A percentile compares a stretch with the other conserved stretches of the same genome.
Conservation (phyloP, 768 basidiomycete genomes). For the Boletus barrowsii region DNA sequence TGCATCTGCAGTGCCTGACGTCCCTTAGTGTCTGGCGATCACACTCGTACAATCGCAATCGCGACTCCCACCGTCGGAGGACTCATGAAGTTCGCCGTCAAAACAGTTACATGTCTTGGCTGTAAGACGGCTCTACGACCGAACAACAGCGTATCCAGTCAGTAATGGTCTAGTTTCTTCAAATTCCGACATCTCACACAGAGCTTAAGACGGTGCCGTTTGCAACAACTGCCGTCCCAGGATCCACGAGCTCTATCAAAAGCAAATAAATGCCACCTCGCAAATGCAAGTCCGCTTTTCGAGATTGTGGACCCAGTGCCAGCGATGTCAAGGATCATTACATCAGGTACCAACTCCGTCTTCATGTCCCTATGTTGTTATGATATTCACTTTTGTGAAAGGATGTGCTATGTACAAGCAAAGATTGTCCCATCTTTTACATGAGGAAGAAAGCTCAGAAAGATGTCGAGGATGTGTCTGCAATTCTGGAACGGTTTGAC, state of each 20-base stretch:
- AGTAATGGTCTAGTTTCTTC: constrained; percentile 18
- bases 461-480: constrained; percentile 85
- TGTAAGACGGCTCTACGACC: constrained; percentile 86
- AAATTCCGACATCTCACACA: constrained; percentile 3
- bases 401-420: constrained; percentile 96
- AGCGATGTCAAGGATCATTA: constrained; percentile 96
- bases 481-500: constrained; percentile 82
- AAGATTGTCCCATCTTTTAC: constrained; percentile 98
- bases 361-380: not conserved
- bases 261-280: constrained; percentile 74
- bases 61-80: constrained; percentile 96
- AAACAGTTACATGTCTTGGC: constrained; percentile 90
- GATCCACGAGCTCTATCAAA: constrained; percentile 89
- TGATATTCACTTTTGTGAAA: constrained; percentile 28
- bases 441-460: constrained; percentile 98
- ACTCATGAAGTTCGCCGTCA: constrained; percentile 98
- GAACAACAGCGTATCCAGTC: constrained; percentile 73
- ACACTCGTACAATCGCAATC: constrained; percentile 93
- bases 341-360: constrained; percentile 62
- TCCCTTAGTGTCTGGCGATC: constrained; percentile 83
- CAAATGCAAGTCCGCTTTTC: constrained; percentile 88
- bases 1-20: constrained; percentile 1
- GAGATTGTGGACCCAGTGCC: constrained; percentile 97
- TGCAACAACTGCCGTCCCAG: constrained; percentile 90
- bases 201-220: constrained; percentile 73